These are phyloP conservation scores for Myriosclerotinia duriaeana DNA, from an alignment of 2,329 filamentous ascomycete species.

Conservation along the genomic window DNA sequence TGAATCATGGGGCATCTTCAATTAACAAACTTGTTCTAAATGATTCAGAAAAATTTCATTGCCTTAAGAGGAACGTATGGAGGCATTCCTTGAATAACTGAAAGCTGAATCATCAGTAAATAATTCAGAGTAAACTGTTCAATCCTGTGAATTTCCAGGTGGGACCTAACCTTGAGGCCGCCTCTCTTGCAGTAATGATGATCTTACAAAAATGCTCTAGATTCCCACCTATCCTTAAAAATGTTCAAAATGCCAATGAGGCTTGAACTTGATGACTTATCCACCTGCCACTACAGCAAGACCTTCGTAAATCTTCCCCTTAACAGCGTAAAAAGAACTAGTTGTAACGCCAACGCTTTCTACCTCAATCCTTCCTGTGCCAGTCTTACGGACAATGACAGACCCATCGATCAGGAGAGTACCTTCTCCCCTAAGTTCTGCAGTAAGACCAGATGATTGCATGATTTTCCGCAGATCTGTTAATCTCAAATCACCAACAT, in stretches of 20 bases:
- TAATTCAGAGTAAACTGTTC: background rate
- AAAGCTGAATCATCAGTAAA: constrained; percentile 1
- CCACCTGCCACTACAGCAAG: constrained; percentile 70
- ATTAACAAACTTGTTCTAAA: background rate
- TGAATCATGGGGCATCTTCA: constrained; percentile 10
- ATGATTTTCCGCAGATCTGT: constrained; percentile 85
- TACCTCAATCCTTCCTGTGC: constrained; percentile 82
- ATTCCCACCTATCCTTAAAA: constrained; percentile 3
- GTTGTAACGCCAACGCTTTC: constrained; percentile 67
- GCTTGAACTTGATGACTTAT: constrained; percentile 19
- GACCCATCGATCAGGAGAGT: constrained; percentile 84
- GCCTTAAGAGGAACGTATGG: background rate
- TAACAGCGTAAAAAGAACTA: constrained; percentile 82
- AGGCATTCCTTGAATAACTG: background rate
- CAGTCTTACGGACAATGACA: constrained; percentile 85
- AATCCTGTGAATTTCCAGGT: background rate
- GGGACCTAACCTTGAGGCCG: constrained; percentile 13
- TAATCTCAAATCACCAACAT: constrained; percentile 88
- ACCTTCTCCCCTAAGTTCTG: constrained; percentile 91
- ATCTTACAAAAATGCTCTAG: constrained; percentile 24
- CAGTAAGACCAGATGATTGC: constrained; percentile 76
- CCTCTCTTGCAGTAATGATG: background rate
- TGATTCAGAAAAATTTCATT: background rate
- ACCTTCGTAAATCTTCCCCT: constrained; percentile 88
- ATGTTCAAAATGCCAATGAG: background rate